Evolutionary conservation across 768 basidiomycete species (phyloP), one percentile per base, ranked within the genome.

Genomic region (Suillus lakei): DNA sequence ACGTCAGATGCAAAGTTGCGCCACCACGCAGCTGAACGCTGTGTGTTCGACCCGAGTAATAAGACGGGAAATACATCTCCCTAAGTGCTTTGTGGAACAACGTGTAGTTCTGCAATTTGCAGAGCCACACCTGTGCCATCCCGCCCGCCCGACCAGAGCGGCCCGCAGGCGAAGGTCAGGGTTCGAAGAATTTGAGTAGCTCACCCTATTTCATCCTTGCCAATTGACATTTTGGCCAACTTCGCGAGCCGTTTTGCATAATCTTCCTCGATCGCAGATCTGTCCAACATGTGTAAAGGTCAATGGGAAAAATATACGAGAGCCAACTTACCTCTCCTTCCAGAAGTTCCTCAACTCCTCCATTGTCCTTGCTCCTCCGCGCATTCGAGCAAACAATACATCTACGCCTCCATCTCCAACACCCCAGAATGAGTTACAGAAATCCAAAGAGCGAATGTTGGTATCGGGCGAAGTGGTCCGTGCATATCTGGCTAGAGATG

Each of bases 401-500:
- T 97, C 94, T 67, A 93, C 95, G 18, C 96, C 96, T 44, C 85
- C 91, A 81, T 98, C 95, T 34, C 84, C 86, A 23, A 84, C 70
- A 13, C 95, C 95, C 98, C 98, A 99, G 81, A 99, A 99, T 2
- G 95, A 88, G 78, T 99, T 99, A 78, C 96, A 99, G 79, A 96
- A 98, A 79, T 98, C 95, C 71, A 89, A 78, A 12, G 88, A 87
- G 64, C 86, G 83, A 69, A 74, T 72, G 5, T 77, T 70, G 34
- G 79, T 72, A 43, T 83, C 80, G 8, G 75, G 71, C 21, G 90
- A 88, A 43, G 80, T 80, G 54, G 83, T 79, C 46, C 89, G 82
- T 55, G 85, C 90, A 76, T 83, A 93, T 76, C 82, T 87, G 34
- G 91, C 87, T 39, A 94, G 82, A 6, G 93, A 95, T 5, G 92